Evolutionary conservation across 768 basidiomycete genomes (phyloP), one percentile per base, ranked within the genome.

Genomic region (Cystoderma amianthinum): DNA sequence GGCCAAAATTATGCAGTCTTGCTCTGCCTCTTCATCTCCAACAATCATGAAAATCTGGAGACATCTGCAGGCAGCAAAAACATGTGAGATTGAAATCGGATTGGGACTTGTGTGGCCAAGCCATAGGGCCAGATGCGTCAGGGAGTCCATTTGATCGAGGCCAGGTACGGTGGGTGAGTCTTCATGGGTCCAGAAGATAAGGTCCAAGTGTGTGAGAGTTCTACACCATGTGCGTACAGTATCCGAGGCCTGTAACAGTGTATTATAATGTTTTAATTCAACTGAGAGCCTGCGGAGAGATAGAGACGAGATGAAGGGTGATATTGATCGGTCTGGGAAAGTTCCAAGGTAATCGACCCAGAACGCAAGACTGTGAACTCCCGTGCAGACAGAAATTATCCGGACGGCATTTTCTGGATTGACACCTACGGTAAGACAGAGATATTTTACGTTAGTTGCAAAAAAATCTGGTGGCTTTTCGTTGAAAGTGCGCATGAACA

Each of bases 361-460:
- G 34, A 65, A 61, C 5, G 63, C 65, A 17, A 71, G 54, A 34
- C 58, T 58, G 23, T 53, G 48, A 33, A 65, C 59, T 13, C 65
- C 62, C 2, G 55, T 63, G 49, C 69, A 71, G 15, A 56, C 53
- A 12, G 47, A 44, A 11, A 69, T 51, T 33, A 69, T 60, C n/a
- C 43, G 50, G 30, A 46, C 49, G 12, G 64, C 60, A 39, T 60
- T 45, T n/a, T 24, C 19, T 21, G 52, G 47, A n/a, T 42, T 39
- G 25, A 66, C 59, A 11, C 58, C 58, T 2, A 58, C 54, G 3
- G 65, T 60, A 42, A 71, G 43, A 45, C 67, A 69, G 5, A 71
- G 56, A 36, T 53, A 55, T 48, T 62, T 67, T 43, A 69, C 68
- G 46, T 61, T 46, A 12, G 43, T 41, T 4, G 58, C 55, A 41